Evolutionary conservation across 306 rosid species (phyloP), one percentile per base, ranked within the genome.

Genomic region (Albizia julibrissin): DNA sequence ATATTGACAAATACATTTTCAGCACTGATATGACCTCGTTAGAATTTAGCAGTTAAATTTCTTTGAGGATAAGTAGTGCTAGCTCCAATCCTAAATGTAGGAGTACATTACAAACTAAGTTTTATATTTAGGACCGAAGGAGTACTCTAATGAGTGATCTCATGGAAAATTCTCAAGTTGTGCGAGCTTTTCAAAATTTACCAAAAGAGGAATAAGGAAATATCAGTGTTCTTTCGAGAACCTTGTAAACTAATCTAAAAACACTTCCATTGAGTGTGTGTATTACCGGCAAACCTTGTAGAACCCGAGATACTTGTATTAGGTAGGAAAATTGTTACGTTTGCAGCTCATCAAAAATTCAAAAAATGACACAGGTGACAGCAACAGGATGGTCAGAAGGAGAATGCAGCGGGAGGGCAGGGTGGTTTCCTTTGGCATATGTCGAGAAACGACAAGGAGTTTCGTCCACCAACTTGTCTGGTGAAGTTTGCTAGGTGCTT

Each of bases 381-480:
- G 71, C 87, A 66, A 62, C 97, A 58, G 99, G 99, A 61, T 95
- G 99, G 99, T 89, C 99, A 44, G 99, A 95, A 90, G 99, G 99
- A 74, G 98, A 95, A 87, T 93, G 94, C 89, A 92, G 88, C 42
- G 98, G 99, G 29, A 87, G 77, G 74, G 93, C 90, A 10, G 99
- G 99, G 71, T 95, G 99, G 99, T 95, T 95, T 88, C 98, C 99
- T 73, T 89, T 97, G 21, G 84, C 85, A 43, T 91, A 80, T 50
- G 96, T 93, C 52, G 97, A 92, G 92, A 95, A 88, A 90, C 91
- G 98, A 62, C 97, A 93, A 83, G 84, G 93, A 76, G 56, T 93
- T 87, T 96, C 98, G 16, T 83, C 97, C 59, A 79, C 24, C 65
- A 85, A 87, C 81, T 33, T 66, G 5, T 77, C 87, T 44, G 83